Conservation (phyloP, 2,329 filamentous ascomycete species). For the Ophiostoma novo-ulmi region DNA sequence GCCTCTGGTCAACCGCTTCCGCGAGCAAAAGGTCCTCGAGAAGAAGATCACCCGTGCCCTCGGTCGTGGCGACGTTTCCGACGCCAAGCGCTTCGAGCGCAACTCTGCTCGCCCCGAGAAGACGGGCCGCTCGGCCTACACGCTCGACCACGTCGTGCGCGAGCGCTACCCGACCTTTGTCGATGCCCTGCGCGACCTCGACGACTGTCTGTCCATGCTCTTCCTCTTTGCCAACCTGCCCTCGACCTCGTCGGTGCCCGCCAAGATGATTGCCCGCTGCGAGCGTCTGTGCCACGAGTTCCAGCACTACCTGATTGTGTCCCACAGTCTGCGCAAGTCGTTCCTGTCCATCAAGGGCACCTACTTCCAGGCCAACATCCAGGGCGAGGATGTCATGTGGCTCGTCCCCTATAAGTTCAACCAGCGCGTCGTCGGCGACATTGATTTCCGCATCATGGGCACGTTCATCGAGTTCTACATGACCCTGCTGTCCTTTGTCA, state of each 20-base stretch:
- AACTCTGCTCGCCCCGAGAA: constrained; percentile 86
- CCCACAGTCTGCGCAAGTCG: constrained; percentile 86
- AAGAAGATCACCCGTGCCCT: constrained; percentile 96
- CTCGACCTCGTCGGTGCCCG: constrained; percentile 79
- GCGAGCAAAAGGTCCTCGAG: constrained; percentile 91
- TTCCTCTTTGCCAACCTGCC: constrained; percentile 97
- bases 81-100: constrained; percentile 78
- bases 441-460: constrained; percentile 98
- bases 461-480: constrained; percentile 99
- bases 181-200: constrained; percentile 87
- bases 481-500: constrained; percentile 89
- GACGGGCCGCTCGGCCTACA: constrained; percentile 82
- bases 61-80: constrained; percentile 82
- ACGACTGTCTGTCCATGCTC: constrained; percentile 94
- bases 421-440: constrained; percentile 84
- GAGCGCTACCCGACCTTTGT: constrained; percentile 97
- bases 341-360: constrained; percentile 99
- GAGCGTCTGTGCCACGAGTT: constrained; percentile 92
- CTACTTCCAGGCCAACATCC: constrained; percentile 96
- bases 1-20: constrained; percentile 87
- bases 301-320: constrained; percentile 93
- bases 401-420: constrained; percentile 97
- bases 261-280: constrained; percentile 93
- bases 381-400: constrained; percentile 96
- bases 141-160: constrained; percentile 92